Conservation (phyloP, 495 filamentous ascomycete species). For the Aspergillus heteromorphus region DNA sequence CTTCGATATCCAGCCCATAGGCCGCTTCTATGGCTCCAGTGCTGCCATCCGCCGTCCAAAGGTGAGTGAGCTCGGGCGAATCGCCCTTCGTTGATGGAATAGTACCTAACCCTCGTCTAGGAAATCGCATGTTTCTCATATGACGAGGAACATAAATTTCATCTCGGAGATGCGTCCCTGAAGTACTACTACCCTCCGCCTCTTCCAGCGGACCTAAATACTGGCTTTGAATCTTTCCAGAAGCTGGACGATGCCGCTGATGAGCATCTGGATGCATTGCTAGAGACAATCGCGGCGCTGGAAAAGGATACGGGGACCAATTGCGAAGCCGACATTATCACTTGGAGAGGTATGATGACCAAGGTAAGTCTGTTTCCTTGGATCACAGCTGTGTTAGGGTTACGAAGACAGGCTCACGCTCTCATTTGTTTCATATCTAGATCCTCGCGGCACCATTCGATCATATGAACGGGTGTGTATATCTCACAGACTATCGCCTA, state of each 20-base stretch:
- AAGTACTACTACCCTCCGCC: constrained; percentile 81
- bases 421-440: constrained; percentile 43
- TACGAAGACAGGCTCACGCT: neutral
- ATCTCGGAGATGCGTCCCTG: constrained; percentile 68
- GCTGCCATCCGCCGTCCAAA: constrained; percentile 63
- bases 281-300: constrained; percentile 66
- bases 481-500: neutral
- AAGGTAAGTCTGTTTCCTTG: constrained; percentile 53
- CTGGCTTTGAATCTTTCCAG: constrained; percentile 76
- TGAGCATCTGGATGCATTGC: constrained; percentile 81
- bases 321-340: constrained; percentile 75
- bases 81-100: constrained; percentile 2
- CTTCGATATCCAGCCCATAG: constrained; percentile 60
- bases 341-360: constrained; percentile 98
- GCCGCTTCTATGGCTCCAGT: constrained; percentile 54
- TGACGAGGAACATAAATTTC: constrained; percentile 73
- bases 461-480: constrained; percentile 66
- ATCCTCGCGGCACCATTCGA: constrained; percentile 83
- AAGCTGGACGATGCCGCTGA: constrained; percentile 77
- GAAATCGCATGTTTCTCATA: constrained; percentile 92
- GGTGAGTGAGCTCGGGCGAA: constrained; percentile 45
- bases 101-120: constrained; percentile 28
- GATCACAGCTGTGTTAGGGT: neutral
- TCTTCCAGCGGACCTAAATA: constrained; percentile 65
- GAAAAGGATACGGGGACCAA: constrained; percentile 62